Conservation (phyloP, 2,329 filamentous ascomycete genomes). For the Penicillium sp. region DNA sequence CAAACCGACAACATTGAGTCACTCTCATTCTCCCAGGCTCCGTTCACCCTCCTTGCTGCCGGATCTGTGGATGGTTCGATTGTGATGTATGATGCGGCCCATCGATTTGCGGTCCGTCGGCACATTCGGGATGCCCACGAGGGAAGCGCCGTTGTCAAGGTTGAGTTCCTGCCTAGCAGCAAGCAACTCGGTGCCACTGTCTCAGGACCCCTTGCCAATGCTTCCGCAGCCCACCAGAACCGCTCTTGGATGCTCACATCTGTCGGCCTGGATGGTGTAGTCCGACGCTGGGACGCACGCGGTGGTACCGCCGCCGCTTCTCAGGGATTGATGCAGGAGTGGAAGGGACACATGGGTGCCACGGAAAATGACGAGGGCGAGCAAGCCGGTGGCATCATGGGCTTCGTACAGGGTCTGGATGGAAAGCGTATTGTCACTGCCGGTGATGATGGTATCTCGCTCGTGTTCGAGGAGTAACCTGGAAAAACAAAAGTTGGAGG, state of each 20-base stretch:
- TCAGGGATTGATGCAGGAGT: slow-evolving; percentile 76
- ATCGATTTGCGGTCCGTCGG: slow-evolving; percentile 81
- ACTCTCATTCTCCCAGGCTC: slow-evolving; percentile 61
- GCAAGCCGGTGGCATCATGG: slow-evolving; percentile 82
- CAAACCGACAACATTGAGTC: slow-evolving; percentile 81
- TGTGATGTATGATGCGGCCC: slow-evolving; percentile 79
- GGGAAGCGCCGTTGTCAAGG: slow-evolving; percentile 85
- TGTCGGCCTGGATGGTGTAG: slow-evolving; percentile 87
- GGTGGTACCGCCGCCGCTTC: slow-evolving; percentile 66
- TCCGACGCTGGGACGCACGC: slow-evolving; percentile 81
- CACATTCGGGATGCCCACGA: slow-evolving; percentile 82
- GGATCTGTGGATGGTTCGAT: slow-evolving; percentile 69
- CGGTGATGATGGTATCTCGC: slow-evolving; percentile 69
- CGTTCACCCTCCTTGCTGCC: slow-evolving; percentile 60
- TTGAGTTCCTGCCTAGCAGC: slow-evolving; percentile 71
- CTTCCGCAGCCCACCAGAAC: slow-evolving; percentile 35
- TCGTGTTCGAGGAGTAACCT: slow-evolving; percentile 47
- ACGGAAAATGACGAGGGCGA: slow-evolving; percentile 59
- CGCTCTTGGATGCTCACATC: slow-evolving; percentile 73
- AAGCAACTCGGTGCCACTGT: slow-evolving; percentile 32
- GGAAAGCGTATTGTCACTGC: slow-evolving; percentile 80
- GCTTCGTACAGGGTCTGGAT: slow-evolving; percentile 78
- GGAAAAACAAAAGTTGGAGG: slow-evolving; percentile 5
- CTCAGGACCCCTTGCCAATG: slow-evolving; percentile 26
- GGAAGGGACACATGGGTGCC: slow-evolving; percentile 70